phyloP scores from a whole-genome alignment of 164 flowering plant genomes.

The Akebia trifoliata region DNA sequence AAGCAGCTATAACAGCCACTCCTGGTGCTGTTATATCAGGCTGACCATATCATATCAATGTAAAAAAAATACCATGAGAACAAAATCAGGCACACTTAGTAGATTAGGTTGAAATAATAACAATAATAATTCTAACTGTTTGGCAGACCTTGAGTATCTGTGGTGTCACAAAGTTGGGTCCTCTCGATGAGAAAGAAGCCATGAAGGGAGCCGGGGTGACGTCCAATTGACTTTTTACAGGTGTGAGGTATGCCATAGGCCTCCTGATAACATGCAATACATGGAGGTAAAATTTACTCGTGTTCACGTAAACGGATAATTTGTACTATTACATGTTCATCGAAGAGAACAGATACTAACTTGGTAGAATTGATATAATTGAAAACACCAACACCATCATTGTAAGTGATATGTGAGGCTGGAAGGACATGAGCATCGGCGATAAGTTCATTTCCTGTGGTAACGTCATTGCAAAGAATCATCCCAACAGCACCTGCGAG shows the following conservation, averaged over 20 bases:
- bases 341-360: conserved; percentile 18
- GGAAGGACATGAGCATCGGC: conserved; percentile 53
- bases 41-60: conserved; percentile 32
- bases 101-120: neutral
- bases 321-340: neutral
- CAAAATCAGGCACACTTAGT: neutral
- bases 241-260: conserved; percentile 51
- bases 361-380: conserved; percentile 44
- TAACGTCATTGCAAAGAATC: conserved; percentile 42
- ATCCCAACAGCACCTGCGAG: conserved; percentile 57
- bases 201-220: conserved; percentile 67
- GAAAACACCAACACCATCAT: conserved; percentile 33
- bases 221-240: conserved; percentile 28
- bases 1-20: conserved; percentile 69
- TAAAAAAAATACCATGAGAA: neutral
- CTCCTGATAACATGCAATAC: conserved; percentile 26
- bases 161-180: conserved; percentile 63
- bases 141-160: conserved; percentile 70
- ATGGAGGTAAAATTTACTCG: too few relatives aligned
- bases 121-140: neutral
- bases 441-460: conserved; percentile 27
- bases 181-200: conserved; percentile 80
- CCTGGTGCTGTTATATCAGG: conserved; percentile 91
- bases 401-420: conserved; percentile 34
- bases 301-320: too few relatives aligned